phyloP scores from a whole-genome alignment of 192 early-diverging fungal genomes.

The Entomortierella beljakovae region DNA sequence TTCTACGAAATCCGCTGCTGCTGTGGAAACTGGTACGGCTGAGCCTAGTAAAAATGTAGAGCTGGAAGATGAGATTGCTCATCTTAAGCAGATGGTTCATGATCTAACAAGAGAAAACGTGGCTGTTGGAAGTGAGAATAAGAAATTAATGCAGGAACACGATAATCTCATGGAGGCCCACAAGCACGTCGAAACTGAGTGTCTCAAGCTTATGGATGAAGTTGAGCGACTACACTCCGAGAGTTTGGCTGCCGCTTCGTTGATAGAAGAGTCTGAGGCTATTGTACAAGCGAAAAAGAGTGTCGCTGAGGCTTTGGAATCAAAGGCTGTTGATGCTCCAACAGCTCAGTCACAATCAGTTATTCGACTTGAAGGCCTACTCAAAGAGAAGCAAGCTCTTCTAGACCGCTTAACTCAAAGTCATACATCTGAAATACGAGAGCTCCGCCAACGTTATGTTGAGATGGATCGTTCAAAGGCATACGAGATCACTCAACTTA shows the following conservation, averaged over 20 bases:
- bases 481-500: conserved; percentile 65
- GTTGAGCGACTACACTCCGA: conserved; percentile 76
- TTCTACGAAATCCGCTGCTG: not conserved
- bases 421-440: conserved; percentile 64
- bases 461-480: conserved; percentile 72
- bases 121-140: conserved; percentile 60
- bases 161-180: conserved; percentile 69
- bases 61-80: conserved; percentile 51
- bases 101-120: conserved; percentile 65
- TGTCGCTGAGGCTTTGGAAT: not conserved
- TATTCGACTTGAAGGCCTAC: conserved; percentile 49
- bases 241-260: conserved; percentile 29
- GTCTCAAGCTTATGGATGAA: conserved; percentile 79
- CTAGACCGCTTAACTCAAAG: conserved; percentile 55
- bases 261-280: not conserved
- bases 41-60: conserved; percentile 15
- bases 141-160: conserved; percentile 60
- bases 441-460: conserved; percentile 59
- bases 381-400: conserved; percentile 60
- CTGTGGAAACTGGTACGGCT: conserved; percentile 14
- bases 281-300: conserved; percentile 5
- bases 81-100: conserved; percentile 56
- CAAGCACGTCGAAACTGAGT: conserved; percentile 76
- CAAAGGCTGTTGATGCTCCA: too few relatives aligned
- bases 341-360: conserved; percentile 34